Conservation (phyloP, 2,329 filamentous ascomycete genomes). For the Helotiales sp. region DNA sequence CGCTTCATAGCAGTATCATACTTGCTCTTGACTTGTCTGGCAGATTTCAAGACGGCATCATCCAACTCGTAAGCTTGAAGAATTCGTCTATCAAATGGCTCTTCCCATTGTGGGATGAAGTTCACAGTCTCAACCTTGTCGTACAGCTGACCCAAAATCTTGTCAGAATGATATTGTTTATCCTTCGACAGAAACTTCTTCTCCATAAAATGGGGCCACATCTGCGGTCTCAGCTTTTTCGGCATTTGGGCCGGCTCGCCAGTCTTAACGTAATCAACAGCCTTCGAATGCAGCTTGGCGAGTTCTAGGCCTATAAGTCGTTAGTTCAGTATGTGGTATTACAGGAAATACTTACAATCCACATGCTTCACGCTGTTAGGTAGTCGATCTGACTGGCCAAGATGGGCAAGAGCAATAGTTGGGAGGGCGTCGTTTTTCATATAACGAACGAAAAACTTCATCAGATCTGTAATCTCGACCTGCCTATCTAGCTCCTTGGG, state of each 20-base stretch:
- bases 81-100: conserved; percentile 75
- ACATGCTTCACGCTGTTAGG: conserved; percentile 61
- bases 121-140: conserved; percentile 68
- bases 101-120: conserved; percentile 72
- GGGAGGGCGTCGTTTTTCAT: conserved; percentile 88
- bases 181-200: conserved; percentile 50
- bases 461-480: conserved; percentile 73
- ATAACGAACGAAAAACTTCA: conserved; percentile 84
- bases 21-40: conserved; percentile 65
- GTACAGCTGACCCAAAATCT: conserved; percentile 79
- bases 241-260: conserved; percentile 73
- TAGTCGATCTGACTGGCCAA: conserved; percentile 71
- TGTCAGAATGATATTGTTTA: conserved; percentile 63
- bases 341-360: conserved; percentile 55
- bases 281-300: conserved; percentile 80
- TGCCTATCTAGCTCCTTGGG: conserved; percentile 57
- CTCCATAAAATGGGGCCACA: conserved; percentile 89
- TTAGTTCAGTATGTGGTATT: conserved; percentile 8
- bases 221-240: conserved; percentile 55
- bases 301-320: conserved; percentile 58
- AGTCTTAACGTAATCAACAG: conserved; percentile 93
- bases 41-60: conserved; percentile 55
- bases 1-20: conserved; percentile 79
- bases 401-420: conserved; percentile 77
- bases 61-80: conserved; percentile 60